Evolutionary conservation across 2,329 filamentous ascomycete genomes (phyloP).

Genomic region (Trichocomaceae sp.): DNA sequence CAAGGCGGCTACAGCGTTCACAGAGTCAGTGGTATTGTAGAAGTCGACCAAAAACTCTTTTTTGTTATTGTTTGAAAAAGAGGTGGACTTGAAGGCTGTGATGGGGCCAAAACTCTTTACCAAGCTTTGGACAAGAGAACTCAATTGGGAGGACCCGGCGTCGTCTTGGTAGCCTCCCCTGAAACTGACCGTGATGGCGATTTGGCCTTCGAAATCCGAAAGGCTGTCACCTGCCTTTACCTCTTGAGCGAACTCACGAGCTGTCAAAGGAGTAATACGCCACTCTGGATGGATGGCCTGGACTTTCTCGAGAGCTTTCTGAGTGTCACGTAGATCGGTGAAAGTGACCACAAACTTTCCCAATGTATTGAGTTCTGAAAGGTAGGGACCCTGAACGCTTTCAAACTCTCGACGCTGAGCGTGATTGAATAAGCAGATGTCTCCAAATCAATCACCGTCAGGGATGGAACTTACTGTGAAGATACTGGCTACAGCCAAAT

Average conservation of each 20-base stretch:
- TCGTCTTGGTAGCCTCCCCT: slow-evolving; percentile 17
- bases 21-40: slow-evolving; percentile 32
- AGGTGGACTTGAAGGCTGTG: slow-evolving; percentile 28
- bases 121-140: slow-evolving; percentile 42
- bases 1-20: slow-evolving; percentile 30
- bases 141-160: slow-evolving; percentile 31
- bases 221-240: slow-evolving; percentile 21
- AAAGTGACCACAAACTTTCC: slow-evolving; percentile 52
- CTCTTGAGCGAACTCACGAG: slow-evolving; percentile 41
- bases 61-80: slow-evolving; percentile 23
- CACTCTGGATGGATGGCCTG: slow-evolving; percentile 42
- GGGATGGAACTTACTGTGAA: slow-evolving; percentile 32
- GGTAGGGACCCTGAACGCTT: slow-evolving; percentile 33
- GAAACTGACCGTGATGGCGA: slow-evolving; percentile 46
- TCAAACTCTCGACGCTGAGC: slow-evolving; percentile 29
- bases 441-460: background rate
- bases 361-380: slow-evolving; percentile 28
- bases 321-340: slow-evolving; percentile 55
- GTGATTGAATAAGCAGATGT: background rate
- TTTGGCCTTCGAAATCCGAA: slow-evolving; percentile 51
- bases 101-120: slow-evolving; percentile 34
- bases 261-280: slow-evolving; percentile 42
- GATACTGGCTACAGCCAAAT: slow-evolving; percentile 30
- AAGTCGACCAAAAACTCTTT: slow-evolving; percentile 36
- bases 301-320: slow-evolving; percentile 44